These are phyloP conservation scores for Trichoderma virens DNA, from an alignment of 495 filamentous ascomycete species.

Conservation along the genomic window DNA sequence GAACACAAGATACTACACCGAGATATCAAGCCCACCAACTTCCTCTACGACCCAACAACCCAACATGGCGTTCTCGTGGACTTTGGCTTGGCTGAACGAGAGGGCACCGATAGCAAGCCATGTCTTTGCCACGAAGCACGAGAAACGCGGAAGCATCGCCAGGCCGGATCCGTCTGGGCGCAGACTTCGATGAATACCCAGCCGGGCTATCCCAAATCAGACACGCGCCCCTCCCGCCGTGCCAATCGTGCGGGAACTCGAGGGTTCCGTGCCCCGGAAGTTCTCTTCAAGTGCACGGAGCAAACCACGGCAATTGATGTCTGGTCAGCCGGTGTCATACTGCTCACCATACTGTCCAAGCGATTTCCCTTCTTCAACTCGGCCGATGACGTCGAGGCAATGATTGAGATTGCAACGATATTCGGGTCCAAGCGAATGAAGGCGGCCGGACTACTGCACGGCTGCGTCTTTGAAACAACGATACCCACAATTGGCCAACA, in stretches of 20 bases:
- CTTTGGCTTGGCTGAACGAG: conserved; percentile 87
- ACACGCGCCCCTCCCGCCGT: conserved; percentile 75
- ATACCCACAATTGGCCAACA: conserved; percentile 81
- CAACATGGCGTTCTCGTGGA: conserved; percentile 87
- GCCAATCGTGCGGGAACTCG: conserved; percentile 95
- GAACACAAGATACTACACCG: conserved; percentile 78
- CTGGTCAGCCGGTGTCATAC: conserved; percentile 92
- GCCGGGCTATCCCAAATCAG: conserved; percentile 73
- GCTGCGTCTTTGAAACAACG: conserved; percentile 76
- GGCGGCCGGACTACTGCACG: conserved; percentile 71
- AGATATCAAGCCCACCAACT: conserved; percentile 99
- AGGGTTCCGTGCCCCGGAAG: conserved; percentile 92
- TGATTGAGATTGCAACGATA: conserved; percentile 94
- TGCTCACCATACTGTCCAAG: conserved; percentile 79
- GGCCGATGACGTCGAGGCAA: conserved; percentile 89
- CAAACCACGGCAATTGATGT: conserved; percentile 96
- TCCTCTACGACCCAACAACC: conserved; percentile 81
- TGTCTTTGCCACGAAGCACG: conserved; percentile 59
- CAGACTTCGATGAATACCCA: conserved; percentile 41
- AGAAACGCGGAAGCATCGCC: conserved; percentile 28
- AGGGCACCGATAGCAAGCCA: conserved; percentile 62
- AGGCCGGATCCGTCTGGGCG: conserved; percentile 31
- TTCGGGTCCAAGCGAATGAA: conserved; percentile 85
- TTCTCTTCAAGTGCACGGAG: conserved; percentile 92
- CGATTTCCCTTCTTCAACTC: conserved; percentile 98